Base-by-base conservation (phyloP, 2,329 filamentous ascomycete species). In the Aspergillus glaucus region DNA sequence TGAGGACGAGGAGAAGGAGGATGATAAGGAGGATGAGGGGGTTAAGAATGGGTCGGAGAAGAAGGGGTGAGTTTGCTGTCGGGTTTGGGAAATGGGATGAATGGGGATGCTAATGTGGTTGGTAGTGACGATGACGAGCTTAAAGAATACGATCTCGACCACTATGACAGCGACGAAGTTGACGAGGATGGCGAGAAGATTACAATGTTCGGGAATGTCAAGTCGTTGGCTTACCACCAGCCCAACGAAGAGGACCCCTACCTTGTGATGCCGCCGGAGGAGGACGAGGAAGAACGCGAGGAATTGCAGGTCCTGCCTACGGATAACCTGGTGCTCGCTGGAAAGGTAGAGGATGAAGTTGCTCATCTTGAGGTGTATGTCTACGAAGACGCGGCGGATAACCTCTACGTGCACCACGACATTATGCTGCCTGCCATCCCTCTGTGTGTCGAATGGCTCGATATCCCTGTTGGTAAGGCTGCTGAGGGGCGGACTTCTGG, bases 371-470 rank as follows among this genome's bases (percentile, higher is more conserved):
- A 98, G 69, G 87, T 97, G 17, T 96, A 97, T 64, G 90, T 98
- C 24, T 98, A 97, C 72, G 93, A 98, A 70, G 93, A 97, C 61
- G 83, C 83, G 53, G 87, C 85, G 41, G 93, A 97, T 72, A 98
- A 98, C 67, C 84, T 98, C 52, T 98, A 98, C 69, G 92, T 98
- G 21, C 93, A 98, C 74, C 93, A 98, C 79, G 93, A 98, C 70
- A 95, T 98, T 61, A 97, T 98, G 92, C 80, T 98, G 48, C 93
- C 93, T 28, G 92, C 92, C 21, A 95, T 98, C 64, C 93, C 93
- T 9, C 82, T 98, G 6, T 93, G 89, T 63, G 80, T 97, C 37
- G 93, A 98, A 74, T 98, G 93, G 93, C 74, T 98, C 41, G 88
- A 96, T 66, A 79, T 95, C 48, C 86, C 89, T n/a, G 89, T 95